phyloP scores from a whole-genome alignment of 164 flowering plant genomes.

The Piper longum region DNA sequence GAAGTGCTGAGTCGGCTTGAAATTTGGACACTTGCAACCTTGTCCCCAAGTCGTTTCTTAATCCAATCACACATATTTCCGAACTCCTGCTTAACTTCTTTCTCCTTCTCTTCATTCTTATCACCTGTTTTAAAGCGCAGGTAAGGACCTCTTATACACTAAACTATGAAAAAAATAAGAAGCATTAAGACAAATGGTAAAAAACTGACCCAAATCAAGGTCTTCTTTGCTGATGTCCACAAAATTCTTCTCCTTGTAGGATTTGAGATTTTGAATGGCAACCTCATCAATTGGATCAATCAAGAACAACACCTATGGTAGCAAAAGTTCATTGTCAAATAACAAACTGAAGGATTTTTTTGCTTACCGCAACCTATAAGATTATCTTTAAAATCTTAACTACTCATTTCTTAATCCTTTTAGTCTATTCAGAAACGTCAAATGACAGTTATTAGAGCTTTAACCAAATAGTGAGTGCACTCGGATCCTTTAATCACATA shows the following conservation, averaged over 20 bases:
- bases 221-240: conserved; percentile 96
- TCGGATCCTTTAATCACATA: no score
- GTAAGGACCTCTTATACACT: no score
- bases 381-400: no score
- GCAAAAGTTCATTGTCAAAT: no score
- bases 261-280: conserved; percentile 71
- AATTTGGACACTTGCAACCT: conserved; percentile 83
- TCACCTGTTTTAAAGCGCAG: conserved; percentile 29
- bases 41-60: conserved; percentile 74
- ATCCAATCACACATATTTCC: conserved; percentile 86
- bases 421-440: no score
- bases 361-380: no score
- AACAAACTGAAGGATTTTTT: no score
- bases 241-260: conserved; percentile 89
- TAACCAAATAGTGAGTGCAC: no score
- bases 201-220: conserved; percentile 48
- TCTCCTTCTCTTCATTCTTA: conserved; percentile 73
- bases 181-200: not conserved
- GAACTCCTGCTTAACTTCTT: conserved; percentile 69
- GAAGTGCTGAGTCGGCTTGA: conserved; percentile 79
- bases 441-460: no score
- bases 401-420: no score
- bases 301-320: conserved; percentile 56
- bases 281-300: conserved; percentile 96
- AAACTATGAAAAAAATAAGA: not conserved